These are phyloP conservation scores for Paraphoma chrysanthemicola DNA, from an alignment of 2,329 filamentous ascomycete species.

Conservation along the genomic window DNA sequence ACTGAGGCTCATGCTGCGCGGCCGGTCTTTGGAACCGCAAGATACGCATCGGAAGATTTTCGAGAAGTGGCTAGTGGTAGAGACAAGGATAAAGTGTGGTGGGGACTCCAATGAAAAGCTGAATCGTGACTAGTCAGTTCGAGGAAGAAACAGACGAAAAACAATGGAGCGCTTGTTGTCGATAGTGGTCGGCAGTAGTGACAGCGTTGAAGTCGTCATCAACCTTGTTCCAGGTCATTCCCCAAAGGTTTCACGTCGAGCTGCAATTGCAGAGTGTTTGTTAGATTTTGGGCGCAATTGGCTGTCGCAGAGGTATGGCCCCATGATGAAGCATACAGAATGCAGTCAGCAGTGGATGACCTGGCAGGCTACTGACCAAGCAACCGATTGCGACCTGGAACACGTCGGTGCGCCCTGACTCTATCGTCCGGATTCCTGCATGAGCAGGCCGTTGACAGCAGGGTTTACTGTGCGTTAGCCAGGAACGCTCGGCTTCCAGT, in stretches of 20 bases:
- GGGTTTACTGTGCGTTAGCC: conserved; percentile 21
- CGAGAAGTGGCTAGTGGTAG: conserved; percentile 8
- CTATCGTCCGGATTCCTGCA: conserved; percentile 22
- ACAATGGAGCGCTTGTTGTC: conserved; percentile 9
- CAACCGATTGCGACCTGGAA: conserved; percentile 35
- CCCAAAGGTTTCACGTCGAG: conserved; percentile 25
- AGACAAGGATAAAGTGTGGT: neutral
- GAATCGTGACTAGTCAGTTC: conserved; percentile 17
- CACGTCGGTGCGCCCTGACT: conserved; percentile 27
- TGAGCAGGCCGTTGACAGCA: conserved; percentile 17
- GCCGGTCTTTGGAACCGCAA: neutral
- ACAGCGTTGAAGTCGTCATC: conserved; percentile 21
- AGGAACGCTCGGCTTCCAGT: conserved; percentile 19
- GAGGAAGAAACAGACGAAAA: conserved; percentile 14
- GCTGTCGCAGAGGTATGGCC: conserved; percentile 16
- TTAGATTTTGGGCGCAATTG: conserved; percentile 23
- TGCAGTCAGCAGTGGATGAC: conserved; percentile 34
- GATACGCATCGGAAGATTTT: conserved; percentile 26
- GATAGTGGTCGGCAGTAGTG: conserved; percentile 10
- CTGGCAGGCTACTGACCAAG: conserved; percentile 40
- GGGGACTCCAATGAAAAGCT: conserved; percentile 16
- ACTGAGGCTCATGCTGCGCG: neutral
- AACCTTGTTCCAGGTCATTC: conserved; percentile 13
- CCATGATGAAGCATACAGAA: conserved; percentile 21
- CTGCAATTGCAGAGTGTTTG: conserved; percentile 7